phyloP scores from a whole-genome alignment of 208 protist species.

The Crithidia brevicula region DNA sequence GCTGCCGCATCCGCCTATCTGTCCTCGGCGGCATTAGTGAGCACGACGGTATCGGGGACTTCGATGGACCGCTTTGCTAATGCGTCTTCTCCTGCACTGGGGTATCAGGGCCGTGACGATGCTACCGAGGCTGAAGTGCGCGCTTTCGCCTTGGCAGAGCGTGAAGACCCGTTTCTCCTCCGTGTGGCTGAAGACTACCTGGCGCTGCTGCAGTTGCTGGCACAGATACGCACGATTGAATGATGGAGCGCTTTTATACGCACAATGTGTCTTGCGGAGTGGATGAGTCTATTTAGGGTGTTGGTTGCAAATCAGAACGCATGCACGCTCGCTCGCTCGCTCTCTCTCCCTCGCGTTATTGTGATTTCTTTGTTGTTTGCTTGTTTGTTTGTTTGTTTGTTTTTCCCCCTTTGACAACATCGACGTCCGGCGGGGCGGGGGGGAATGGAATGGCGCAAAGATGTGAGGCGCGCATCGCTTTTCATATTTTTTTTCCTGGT shows the following conservation, averaged over 20 bases:
- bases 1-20: conserved; percentile 26
- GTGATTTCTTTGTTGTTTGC: conserved; percentile 6
- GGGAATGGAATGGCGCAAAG: no score
- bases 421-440: no score
- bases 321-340: not conserved
- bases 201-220: conserved; percentile 59
- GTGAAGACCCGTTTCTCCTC: conserved; percentile 51
- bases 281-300: no score
- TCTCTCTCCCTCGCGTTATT: not conserved
- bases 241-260: conserved; percentile 1
- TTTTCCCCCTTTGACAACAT: conserved; percentile 19
- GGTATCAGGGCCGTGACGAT: not conserved
- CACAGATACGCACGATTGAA: not conserved
- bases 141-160: conserved; percentile 16
- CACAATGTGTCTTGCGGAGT: no score
- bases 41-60: conserved; percentile 16
- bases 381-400: conserved; percentile 6
- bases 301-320: no score
- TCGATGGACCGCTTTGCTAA: not conserved
- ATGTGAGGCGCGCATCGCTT: no score
- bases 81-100: not conserved
- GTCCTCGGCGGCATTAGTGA: conserved; percentile 11
- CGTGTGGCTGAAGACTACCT: conserved; percentile 58
- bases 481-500: no score
- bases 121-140: conserved; percentile 5